A percentile compares a stretch with the other conserved stretches of the same genome.
These are phyloP conservation scores for Grammothele lineata DNA, from an alignment of 768 basidiomycete genomes.

Conservation along the genomic window DNA sequence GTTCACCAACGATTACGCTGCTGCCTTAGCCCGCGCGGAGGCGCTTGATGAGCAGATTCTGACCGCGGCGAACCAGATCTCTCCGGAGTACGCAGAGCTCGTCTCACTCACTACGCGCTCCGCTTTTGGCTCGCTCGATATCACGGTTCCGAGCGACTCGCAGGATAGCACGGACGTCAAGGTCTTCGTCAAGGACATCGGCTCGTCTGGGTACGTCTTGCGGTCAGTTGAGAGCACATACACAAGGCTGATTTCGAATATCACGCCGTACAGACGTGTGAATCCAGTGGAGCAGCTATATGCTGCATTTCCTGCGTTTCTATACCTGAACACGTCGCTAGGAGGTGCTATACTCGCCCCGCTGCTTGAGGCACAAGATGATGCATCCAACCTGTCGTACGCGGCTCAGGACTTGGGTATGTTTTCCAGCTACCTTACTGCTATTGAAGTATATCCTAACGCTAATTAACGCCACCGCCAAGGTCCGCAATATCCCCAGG, in stretches of 20 bases:
- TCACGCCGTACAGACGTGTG: slow-evolving; percentile 19
- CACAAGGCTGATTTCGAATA: too few relatives aligned
- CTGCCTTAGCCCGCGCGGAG: slow-evolving; percentile 13
- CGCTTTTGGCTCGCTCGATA: slow-evolving; percentile 20
- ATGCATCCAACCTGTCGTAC: slow-evolving; percentile 15
- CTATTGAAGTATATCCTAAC: too few relatives aligned
- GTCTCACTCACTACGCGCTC: slow-evolving; percentile 22
- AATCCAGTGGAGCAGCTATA: slow-evolving; percentile 29
- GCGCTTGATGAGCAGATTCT: slow-evolving; percentile 17
- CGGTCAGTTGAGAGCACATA: too few relatives aligned
- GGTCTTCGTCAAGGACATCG: slow-evolving; percentile 15
- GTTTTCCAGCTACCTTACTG: background rate
- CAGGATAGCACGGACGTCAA: slow-evolving; percentile 18
- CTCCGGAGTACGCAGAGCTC: slow-evolving; percentile 17
- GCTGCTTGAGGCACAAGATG: slow-evolving; percentile 21
- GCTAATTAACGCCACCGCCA: too few relatives aligned
- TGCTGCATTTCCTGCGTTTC: slow-evolving; percentile 24
- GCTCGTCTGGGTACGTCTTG: background rate
- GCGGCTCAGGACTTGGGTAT: slow-evolving; percentile 24
- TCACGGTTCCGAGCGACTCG: slow-evolving; percentile 15
- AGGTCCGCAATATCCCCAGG: too few relatives aligned
- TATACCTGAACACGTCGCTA: slow-evolving; percentile 26
- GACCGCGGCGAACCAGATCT: slow-evolving; percentile 12
- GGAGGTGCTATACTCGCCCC: slow-evolving; percentile 21
- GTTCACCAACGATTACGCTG: slow-evolving; percentile 17